These are phyloP conservation scores for Blastocystis sp. DNA, from an alignment of 352 stramenopile species.

Conservation along the genomic window DNA sequence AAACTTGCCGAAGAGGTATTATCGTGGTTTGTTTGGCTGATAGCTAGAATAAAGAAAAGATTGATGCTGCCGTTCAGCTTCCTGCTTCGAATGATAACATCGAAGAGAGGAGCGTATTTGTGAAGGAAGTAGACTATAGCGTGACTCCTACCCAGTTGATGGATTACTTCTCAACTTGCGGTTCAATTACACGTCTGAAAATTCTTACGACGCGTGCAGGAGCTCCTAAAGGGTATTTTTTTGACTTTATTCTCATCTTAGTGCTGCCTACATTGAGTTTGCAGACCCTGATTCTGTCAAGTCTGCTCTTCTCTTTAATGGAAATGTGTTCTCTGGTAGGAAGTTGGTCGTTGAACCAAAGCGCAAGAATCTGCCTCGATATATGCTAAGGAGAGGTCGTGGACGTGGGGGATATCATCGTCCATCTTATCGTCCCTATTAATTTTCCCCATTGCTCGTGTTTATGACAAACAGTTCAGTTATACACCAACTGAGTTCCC, in stretches of 20 bases:
- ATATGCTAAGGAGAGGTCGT: slow-evolving; percentile 8
- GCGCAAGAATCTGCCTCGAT: slow-evolving; percentile 57
- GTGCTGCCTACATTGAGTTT: slow-evolving; percentile 57
- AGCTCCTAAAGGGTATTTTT: slow-evolving; percentile 23
- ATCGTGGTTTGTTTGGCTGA: background rate
- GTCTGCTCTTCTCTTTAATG: slow-evolving; percentile 35
- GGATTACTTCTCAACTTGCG: slow-evolving; percentile 57
- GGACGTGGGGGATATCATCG: slow-evolving; percentile 20
- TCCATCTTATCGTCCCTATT: slow-evolving; percentile 20
- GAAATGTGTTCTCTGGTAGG: slow-evolving; percentile 24
- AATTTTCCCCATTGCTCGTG: background rate
- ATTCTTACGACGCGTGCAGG: slow-evolving; percentile 46
- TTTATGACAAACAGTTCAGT: slow-evolving; percentile 11
- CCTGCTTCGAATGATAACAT: slow-evolving; percentile 6
- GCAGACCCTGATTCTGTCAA: slow-evolving; percentile 41
- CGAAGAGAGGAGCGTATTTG: slow-evolving; percentile 53
- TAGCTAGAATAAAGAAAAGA: slow-evolving; percentile 58
- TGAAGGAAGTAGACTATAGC: slow-evolving; percentile 52
- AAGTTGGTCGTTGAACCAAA: slow-evolving; percentile 16
- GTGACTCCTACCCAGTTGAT: slow-evolving; percentile 51
- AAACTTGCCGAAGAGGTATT: slow-evolving; percentile 2
- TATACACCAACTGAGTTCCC: background rate
- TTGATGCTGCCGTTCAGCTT: background rate
- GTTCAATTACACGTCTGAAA: slow-evolving; percentile 38
- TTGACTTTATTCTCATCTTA: background rate